Conservation (phyloP, 2,329 filamentous ascomycete genomes). For the Grosmannia huntii region DNA sequence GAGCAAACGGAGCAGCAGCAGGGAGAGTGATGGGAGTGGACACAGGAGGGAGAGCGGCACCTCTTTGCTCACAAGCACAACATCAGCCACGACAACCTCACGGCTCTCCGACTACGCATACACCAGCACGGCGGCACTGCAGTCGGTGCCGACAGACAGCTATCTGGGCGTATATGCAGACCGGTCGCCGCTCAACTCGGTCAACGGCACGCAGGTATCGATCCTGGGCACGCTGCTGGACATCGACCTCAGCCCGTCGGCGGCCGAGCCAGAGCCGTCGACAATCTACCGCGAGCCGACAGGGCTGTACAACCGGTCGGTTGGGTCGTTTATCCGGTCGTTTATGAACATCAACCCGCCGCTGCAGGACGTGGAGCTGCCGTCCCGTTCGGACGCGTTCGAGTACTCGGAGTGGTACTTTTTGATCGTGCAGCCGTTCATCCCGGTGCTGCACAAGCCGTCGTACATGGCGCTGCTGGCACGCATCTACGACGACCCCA, state of each 20-base stretch:
- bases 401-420: constrained; percentile 68
- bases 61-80: no score
- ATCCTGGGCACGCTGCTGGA: constrained; percentile 72
- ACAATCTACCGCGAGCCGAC: constrained; percentile 14
- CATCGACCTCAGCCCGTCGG: constrained; percentile 48
- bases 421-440: constrained; percentile 55
- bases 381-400: constrained; percentile 50
- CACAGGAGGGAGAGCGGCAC: no score
- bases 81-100: not conserved
- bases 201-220: constrained; percentile 64
- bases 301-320: constrained; percentile 56
- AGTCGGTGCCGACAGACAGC: constrained; percentile 41
- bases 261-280: constrained; percentile 4
- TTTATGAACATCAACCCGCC: constrained; percentile 46
- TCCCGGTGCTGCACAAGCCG: constrained; percentile 66
- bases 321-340: constrained; percentile 56
- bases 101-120: constrained; percentile 16
- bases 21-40: no score
- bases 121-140: constrained; percentile 21
- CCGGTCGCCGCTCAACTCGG: constrained; percentile 54
- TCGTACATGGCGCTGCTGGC: constrained; percentile 55
- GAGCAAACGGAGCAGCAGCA: no score
- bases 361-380: constrained; percentile 44
- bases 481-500: constrained; percentile 57
- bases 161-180: constrained; percentile 54